Base-by-base conservation (phyloP, 768 basidiomycete species). In the Suillus decipiens region DNA sequence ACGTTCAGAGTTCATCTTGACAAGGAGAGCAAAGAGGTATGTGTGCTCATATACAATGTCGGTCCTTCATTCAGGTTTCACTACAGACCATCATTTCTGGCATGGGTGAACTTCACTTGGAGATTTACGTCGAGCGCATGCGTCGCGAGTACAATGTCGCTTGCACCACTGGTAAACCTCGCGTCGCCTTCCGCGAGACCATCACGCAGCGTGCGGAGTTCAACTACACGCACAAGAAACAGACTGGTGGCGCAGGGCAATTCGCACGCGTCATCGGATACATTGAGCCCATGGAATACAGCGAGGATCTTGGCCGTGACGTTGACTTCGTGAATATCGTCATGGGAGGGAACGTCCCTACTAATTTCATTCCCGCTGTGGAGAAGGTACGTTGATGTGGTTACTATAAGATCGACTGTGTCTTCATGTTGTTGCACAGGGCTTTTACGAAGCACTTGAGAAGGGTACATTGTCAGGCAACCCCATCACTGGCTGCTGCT, bases 91-190 rank as follows among this genome's bases (percentile, higher is more conserved):
- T 99, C 76, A 98, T 99, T 67, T 98, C 96, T 36, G 97, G 97
- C 24, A 99, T 99, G 97, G 97, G 97, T 31, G 97, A 99, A 76
- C 86, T 99, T 19, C 97, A 99, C 73, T 85, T 99, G 28, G 97
- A 99, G 72, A 96, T 99, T 72, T 99, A 99, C 78, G 95, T 98
- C 64, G 97, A 99, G 74, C 93, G 97, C 45, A 98, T 99, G 95
- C 89, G 88, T 69, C 92, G 97, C 59, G 97, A 99, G 77, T 99
- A 99, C 77, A 92, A 92, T 61, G 93, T 95, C 22, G 88, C 93
- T 48, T 97, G 95, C 71, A 83, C 87, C 17, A 98, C 96, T 8
- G 96, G 96, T 63, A 96, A 95, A 76, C 97, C 97, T 14, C 91
- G 91, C 24, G 97, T 99, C 54, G 95, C 95, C 4, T 99, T 94